Conservation (phyloP, 129 eudicot genomes). For the Flaveria ramosissima region DNA sequence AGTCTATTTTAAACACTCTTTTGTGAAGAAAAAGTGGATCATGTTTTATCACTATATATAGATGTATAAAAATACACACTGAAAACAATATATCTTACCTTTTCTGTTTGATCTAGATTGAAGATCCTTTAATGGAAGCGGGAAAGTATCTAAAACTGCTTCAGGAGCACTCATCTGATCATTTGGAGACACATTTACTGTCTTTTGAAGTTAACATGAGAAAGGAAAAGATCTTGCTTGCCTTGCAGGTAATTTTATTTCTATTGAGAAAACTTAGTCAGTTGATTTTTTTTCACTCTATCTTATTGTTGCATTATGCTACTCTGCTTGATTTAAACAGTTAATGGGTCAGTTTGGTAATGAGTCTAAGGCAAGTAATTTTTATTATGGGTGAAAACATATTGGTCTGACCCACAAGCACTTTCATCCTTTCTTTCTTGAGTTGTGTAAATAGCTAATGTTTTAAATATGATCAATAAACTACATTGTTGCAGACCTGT, state of each 20-base stretch:
- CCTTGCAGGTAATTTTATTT: slow-evolving; percentile 66
- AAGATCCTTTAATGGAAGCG: slow-evolving; percentile 86
- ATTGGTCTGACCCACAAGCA: not conserved
- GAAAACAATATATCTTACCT: not conserved
- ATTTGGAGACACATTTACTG: slow-evolving; percentile 78
- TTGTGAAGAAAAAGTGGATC: not conserved
- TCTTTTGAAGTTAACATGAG: slow-evolving; percentile 96
- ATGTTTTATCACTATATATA: not conserved
- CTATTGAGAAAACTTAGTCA: not conserved
- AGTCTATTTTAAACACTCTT: not conserved
- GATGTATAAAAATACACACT: not conserved
- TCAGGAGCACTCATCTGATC: slow-evolving; percentile 81
- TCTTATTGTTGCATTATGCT: not conserved
- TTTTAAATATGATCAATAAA: not conserved
- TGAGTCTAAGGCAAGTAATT: not conserved
- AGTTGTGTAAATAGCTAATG: not conserved
- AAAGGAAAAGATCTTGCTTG: slow-evolving; percentile 81
- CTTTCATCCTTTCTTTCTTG: not conserved
- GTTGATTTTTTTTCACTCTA: not conserved
- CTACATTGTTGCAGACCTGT: not conserved
- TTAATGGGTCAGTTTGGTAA: not conserved
- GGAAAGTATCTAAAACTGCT: slow-evolving; percentile 87
- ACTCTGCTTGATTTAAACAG: not conserved
- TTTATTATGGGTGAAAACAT: not conserved
- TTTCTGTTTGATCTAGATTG: slow-evolving; percentile 52